phyloP scores from a whole-genome alignment of 2,329 filamentous ascomycete species.

The Verticillium tricorpus region DNA sequence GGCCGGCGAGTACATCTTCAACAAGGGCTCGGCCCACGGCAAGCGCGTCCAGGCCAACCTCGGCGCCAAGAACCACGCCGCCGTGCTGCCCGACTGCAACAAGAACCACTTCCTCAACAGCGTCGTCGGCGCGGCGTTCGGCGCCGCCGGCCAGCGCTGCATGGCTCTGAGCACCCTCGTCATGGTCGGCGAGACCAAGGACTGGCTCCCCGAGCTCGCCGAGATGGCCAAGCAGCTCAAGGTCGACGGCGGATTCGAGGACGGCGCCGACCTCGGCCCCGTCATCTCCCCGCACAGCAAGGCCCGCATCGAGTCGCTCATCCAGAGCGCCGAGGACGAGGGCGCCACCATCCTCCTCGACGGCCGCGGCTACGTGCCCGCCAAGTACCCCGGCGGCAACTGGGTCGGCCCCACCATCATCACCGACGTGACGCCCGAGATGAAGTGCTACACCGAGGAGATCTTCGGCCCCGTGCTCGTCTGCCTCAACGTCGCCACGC shows the following conservation, averaged over 20 bases:
- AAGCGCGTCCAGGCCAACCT: constrained; percentile 87
- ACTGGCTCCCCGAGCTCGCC: constrained; percentile 75
- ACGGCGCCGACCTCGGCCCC: constrained; percentile 73
- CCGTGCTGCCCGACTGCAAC: constrained; percentile 80
- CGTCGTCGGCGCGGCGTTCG: constrained; percentile 78
- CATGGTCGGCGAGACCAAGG: constrained; percentile 78
- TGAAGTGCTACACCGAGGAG: constrained; percentile 82
- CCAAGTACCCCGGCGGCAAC: constrained; percentile 81
- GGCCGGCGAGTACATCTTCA: constrained; percentile 83
- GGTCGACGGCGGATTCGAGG: constrained; percentile 78
- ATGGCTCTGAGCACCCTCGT: constrained; percentile 83
- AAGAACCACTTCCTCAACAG: constrained; percentile 87
- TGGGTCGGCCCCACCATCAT: constrained; percentile 83
- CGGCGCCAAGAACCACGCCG: constrained; percentile 84
- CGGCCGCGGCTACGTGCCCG: constrained; percentile 68
- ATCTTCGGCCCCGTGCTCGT: constrained; percentile 84
- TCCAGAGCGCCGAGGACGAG: constrained; percentile 72
- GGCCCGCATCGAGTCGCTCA: constrained; percentile 71
- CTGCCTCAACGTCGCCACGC: constrained; percentile 71
- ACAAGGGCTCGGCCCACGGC: constrained; percentile 73
- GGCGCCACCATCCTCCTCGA: constrained; percentile 81
- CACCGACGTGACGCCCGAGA: constrained; percentile 71
- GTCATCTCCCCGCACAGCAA: constrained; percentile 78
- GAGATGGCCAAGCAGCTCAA: constrained; percentile 68
- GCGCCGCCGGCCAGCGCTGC: constrained; percentile 79